Conservation (phyloP, 2,329 filamentous ascomycete species). For the Ophiostoma perfectum region DNA sequence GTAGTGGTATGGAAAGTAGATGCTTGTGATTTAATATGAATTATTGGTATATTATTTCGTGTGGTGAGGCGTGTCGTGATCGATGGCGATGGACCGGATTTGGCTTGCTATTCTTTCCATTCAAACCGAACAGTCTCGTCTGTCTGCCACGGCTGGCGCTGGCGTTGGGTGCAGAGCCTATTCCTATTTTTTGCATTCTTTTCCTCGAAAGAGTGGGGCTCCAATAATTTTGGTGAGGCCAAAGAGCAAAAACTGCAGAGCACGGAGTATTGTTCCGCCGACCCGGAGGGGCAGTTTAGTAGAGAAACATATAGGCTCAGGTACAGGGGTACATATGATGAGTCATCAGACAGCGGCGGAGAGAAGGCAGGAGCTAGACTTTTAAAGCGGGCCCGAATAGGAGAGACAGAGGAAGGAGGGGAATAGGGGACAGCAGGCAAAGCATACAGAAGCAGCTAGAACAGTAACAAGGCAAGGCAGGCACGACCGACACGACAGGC, state of each 20-base stretch:
- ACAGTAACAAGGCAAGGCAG: conserved; percentile 9
- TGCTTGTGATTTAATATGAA: background rate
- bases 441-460: conserved; percentile 12
- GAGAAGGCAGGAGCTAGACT: background rate
- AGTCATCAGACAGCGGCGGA: background rate
- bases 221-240: conserved; percentile 3
- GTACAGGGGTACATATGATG: background rate
- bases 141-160: background rate
- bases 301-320: background rate
- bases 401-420: background rate
- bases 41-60: background rate
- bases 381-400: background rate
- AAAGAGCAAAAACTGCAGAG: conserved; percentile 5
- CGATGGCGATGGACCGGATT: background rate
- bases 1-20: background rate
- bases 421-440: conserved; percentile 4
- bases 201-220: background rate
- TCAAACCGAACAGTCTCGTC: background rate
- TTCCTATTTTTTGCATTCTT: conserved; percentile 6
- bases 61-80: conserved; percentile 24
- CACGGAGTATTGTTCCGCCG: background rate
- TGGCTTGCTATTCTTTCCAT: conserved; percentile 13
- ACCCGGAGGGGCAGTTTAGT: conserved; percentile 12
- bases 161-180: background rate
- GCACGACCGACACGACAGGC: background rate